phyloP scores from a whole-genome alignment of 2,329 filamentous ascomycete species.

The Acrocalymma vagum region DNA sequence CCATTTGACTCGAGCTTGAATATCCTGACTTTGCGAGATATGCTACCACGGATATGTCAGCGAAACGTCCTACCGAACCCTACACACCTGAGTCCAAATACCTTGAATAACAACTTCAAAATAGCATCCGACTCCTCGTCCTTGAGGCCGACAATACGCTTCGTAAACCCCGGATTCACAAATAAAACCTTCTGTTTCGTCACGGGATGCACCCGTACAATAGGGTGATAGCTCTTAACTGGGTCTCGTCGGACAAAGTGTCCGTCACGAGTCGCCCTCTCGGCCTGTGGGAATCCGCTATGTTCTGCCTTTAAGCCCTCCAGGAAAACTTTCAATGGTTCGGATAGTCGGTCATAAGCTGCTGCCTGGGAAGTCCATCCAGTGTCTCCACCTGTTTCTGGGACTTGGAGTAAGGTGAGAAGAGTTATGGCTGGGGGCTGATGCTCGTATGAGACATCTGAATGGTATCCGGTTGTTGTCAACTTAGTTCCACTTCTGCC shows the following conservation, averaged over 20 bases:
- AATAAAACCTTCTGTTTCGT: slow-evolving; percentile 84
- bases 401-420: slow-evolving; percentile 58
- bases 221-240: slow-evolving; percentile 38
- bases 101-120: slow-evolving; percentile 74
- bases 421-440: slow-evolving; percentile 58
- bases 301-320: slow-evolving; percentile 80
- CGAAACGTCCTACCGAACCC: too few relatives aligned
- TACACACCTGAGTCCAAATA: slow-evolving; percentile 36
- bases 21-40: slow-evolving; percentile 72
- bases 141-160: slow-evolving; percentile 80
- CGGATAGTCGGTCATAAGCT: slow-evolving; percentile 51
- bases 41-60: slow-evolving; percentile 62
- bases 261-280: slow-evolving; percentile 58
- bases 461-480: slow-evolving; percentile 59
- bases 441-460: slow-evolving; percentile 58
- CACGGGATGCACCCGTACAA: slow-evolving; percentile 77
- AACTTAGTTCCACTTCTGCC: slow-evolving; percentile 27
- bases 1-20: slow-evolving; percentile 79
- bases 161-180: slow-evolving; percentile 83
- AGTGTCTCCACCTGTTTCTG: slow-evolving; percentile 60
- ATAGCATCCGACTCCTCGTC: slow-evolving; percentile 79
- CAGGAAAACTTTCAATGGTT: slow-evolving; percentile 23
- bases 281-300: slow-evolving; percentile 79
- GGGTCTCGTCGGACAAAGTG: slow-evolving; percentile 44
- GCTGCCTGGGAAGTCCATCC: slow-evolving; percentile 56